A percentile compares a stretch with the other conserved stretches of the same genome.
phyloP scores from a whole-genome alignment of 345 rosid genomes.

The Murraya paniculata region DNA sequence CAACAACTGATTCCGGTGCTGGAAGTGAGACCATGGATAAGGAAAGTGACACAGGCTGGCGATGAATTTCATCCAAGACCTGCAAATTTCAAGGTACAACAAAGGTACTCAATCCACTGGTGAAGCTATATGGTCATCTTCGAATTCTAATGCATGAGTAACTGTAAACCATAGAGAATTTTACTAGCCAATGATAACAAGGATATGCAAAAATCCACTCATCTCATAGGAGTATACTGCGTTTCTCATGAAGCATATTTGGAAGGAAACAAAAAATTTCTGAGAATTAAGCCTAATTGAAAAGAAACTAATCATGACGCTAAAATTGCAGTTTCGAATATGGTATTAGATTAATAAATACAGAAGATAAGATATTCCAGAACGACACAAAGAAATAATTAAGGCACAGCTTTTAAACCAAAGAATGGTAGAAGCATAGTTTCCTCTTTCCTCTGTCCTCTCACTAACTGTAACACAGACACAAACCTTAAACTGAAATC shows the following conservation, averaged over 20 bases:
- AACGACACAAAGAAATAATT: background rate
- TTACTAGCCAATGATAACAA: background rate
- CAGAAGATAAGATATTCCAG: background rate
- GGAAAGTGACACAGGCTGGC: slow-evolving; percentile 52
- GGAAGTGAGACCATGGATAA: slow-evolving; percentile 49
- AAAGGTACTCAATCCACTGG: slow-evolving; percentile 5
- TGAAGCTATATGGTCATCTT: background rate
- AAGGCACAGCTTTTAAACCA: background rate
- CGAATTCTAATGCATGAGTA: too few relatives aligned
- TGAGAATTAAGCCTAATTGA: too few relatives aligned
- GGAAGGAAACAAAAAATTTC: background rate
- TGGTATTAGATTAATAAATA: background rate
- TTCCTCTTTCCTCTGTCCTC: background rate
- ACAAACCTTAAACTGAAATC: background rate
- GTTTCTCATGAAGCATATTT: background rate
- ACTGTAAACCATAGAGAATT: background rate
- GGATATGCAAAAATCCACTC: background rate
- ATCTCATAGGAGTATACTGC: background rate
- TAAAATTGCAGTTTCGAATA: too few relatives aligned
- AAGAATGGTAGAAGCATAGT: background rate
- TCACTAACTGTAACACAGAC: background rate
- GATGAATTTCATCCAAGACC: slow-evolving; percentile 80
- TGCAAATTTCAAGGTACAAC: slow-evolving; percentile 21
- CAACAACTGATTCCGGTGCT: slow-evolving; percentile 68
- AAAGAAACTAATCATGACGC: background rate